A percentile compares a stretch with the other conserved stretches of the same genome.
phyloP scores from a whole-genome alignment of 129 eudicot genomes.

The Saposhnikovia divaricata region DNA sequence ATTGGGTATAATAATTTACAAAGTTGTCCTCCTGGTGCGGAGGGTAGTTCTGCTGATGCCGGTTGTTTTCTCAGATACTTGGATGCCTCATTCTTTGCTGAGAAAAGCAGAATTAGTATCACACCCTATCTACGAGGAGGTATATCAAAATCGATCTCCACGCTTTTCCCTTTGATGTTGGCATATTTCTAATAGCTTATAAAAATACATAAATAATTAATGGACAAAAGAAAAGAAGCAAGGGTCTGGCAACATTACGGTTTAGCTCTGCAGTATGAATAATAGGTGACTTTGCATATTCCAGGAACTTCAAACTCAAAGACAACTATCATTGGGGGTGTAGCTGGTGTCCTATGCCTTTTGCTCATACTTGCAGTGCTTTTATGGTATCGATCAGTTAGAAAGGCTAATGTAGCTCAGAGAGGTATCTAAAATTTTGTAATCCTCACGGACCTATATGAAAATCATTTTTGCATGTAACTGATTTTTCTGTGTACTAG shows the following conservation, averaged over 20 bases:
- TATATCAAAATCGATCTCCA: background rate
- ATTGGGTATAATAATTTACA: slow-evolving; percentile 23
- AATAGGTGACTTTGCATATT: background rate
- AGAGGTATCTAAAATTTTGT: background rate
- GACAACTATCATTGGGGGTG: slow-evolving; percentile 54
- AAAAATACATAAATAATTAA: background rate
- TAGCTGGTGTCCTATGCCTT: slow-evolving; percentile 47
- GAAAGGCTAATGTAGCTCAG: slow-evolving; percentile 9
- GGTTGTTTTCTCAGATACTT: slow-evolving; percentile 36
- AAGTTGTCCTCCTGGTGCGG: slow-evolving; percentile 27
- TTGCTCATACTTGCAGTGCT: slow-evolving; percentile 34
- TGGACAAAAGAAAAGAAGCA: background rate
- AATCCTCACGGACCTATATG: background rate
- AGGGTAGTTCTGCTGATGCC: slow-evolving; percentile 28
- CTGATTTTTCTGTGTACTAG: background rate
- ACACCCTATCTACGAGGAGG: slow-evolving; percentile 27
- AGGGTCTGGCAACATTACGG: too few relatives aligned
- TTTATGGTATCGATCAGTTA: slow-evolving; percentile 32
- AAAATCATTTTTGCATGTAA: background rate
- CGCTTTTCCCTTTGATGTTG: background rate
- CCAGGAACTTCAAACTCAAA: slow-evolving; percentile 52
- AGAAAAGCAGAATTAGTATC: slow-evolving; percentile 9
- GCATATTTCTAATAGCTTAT: background rate
- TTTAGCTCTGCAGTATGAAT: background rate
- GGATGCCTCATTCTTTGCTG: slow-evolving; percentile 10